Evolutionary conservation across 768 basidiomycete species (phyloP), one percentile per base, ranked within the genome.

Genomic region (Kwoniella sp.): DNA sequence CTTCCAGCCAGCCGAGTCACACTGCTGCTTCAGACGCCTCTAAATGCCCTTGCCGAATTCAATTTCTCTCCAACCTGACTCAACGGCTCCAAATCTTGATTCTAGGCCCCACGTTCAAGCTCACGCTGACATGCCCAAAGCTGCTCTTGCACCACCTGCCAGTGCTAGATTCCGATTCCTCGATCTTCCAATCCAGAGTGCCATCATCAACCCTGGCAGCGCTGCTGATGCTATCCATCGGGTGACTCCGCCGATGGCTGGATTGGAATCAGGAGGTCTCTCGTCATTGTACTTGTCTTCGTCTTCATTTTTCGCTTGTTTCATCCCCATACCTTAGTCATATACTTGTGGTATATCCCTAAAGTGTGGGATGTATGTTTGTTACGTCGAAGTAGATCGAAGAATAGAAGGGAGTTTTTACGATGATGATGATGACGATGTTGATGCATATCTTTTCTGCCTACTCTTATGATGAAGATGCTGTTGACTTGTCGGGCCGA

Each of bases 131-230:
- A 49, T 17, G 17, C 22, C 25, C 26, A 40, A 22, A 57, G 61
- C n/a, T 63, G 61, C 55, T 49, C 47, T 27, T 55, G 61, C 33
- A 56, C 61, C 46, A 27, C n/a, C 24, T 63, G 61, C 55, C 15
- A 29, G 15, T 63, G 61, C 46, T 63, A 51, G 55, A 30, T 44
- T 29, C 9, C 48, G 55, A 30, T 44, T 60, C 40, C 24, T 62
- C 19, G 13, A 46, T 22, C 40, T 54, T 22, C 44, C 53, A 22
- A 33, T 54, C 10, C n/a, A 21, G 46, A 27, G n/a, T 21, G 30
- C 27, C 40, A 15, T 44, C 13, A 33, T 33, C 33, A 13, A 6
- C 17, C 8, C 40, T 44, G 40, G 17, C 40, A 15, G 40, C 40
- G 10, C 40, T 4, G 10, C 40, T 4, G 17, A 15, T 19, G 40